Percentiles rank a stretch among this genome's conserved stretches.
Evolutionary conservation across 306 rosid species (phyloP).

Genomic region (Biancaea sappan): DNA sequence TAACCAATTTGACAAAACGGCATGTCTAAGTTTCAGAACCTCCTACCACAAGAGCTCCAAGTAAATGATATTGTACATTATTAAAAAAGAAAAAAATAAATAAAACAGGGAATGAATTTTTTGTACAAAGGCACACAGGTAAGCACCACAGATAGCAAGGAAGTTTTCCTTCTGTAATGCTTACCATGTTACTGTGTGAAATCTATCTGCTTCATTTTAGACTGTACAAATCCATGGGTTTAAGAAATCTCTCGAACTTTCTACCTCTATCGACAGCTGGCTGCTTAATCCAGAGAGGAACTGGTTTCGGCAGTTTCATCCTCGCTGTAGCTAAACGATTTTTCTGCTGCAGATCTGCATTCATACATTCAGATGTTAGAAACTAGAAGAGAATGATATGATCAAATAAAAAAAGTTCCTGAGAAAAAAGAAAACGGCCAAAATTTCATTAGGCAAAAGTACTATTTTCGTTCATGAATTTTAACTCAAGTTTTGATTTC

Average conservation of each 20-base stretch:
- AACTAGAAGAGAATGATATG: neutral
- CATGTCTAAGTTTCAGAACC: slow-evolving; percentile 18
- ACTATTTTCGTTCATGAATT: no score
- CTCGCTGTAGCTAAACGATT: slow-evolving; percentile 81
- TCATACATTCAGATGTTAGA: slow-evolving; percentile 32
- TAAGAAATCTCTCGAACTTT: slow-evolving; percentile 33
- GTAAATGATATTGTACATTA: slow-evolving; percentile 41
- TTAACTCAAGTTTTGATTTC: no score
- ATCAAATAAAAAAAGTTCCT: neutral
- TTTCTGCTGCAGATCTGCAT: slow-evolving; percentile 68
- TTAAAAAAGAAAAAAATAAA: no score
- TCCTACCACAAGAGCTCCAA: slow-evolving; percentile 35
- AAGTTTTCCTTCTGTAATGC: slow-evolving; percentile 40
- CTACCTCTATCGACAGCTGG: slow-evolving; percentile 28
- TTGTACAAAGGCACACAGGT: slow-evolving; percentile 53
- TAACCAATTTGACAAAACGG: slow-evolving; percentile 24
- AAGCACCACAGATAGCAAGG: slow-evolving; percentile 40
- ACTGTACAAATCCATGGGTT: slow-evolving; percentile 54
- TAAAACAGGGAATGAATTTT: neutral
- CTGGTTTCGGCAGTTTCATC: slow-evolving; percentile 87
- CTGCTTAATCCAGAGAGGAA: slow-evolving; percentile 62
- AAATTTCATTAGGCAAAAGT: no score
- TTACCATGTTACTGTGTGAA: slow-evolving; percentile 30
- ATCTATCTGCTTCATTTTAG: slow-evolving; percentile 40
- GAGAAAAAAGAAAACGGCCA: neutral